Evolutionary conservation across 768 basidiomycete genomes (phyloP), one percentile per base, ranked within the genome.

Genomic region (Coprinopsis marcescibilis): DNA sequence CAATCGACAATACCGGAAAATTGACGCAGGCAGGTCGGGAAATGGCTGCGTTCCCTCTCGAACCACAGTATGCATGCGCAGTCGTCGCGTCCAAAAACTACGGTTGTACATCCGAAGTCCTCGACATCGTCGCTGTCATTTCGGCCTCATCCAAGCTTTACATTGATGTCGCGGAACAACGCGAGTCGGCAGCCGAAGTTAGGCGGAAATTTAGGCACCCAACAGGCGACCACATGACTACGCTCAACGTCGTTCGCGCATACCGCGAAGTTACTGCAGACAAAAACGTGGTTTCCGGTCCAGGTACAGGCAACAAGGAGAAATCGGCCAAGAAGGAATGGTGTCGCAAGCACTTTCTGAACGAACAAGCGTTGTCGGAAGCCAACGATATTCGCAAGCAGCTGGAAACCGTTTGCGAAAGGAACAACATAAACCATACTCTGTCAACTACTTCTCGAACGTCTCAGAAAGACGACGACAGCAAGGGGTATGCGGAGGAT

Each of bases 31-130:
- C 86, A 3, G 96, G 96, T 2, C 77, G 80, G 3, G 68, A 81
- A 51, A 97, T 99, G 89, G 84, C 92, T 2, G 58, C 70, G n/a
- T 90, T 94, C 59, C 96, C 96, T 2, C 77, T 96, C n/a, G 92
- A 97, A 54, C 92, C 95, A 1, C 67, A 79, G 25, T 77, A 83
- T 45, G 80, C 93, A 0, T 81, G 90, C 24, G 77, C 85, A 33
- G 66, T 98, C 25, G 68, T 98, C 44, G 85, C 87, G 12, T 88
- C 95, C 1, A 76, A 78, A 57, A 73, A 77, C 15, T 68, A 82
- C 44, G 76, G 75, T 1, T 97, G 91, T 66, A 79, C 85, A 0
- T 58, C 69, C 14, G 91, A 95, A 63, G 73, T 95, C 30, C 70
- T 97, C 54, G 81, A 87, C 55, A 85, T 98, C 55, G 70, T 97